Evolutionary conservation across 768 basidiomycete species (phyloP), one percentile per base, ranked within the genome.

Genomic region (Auricularia sp.): DNA sequence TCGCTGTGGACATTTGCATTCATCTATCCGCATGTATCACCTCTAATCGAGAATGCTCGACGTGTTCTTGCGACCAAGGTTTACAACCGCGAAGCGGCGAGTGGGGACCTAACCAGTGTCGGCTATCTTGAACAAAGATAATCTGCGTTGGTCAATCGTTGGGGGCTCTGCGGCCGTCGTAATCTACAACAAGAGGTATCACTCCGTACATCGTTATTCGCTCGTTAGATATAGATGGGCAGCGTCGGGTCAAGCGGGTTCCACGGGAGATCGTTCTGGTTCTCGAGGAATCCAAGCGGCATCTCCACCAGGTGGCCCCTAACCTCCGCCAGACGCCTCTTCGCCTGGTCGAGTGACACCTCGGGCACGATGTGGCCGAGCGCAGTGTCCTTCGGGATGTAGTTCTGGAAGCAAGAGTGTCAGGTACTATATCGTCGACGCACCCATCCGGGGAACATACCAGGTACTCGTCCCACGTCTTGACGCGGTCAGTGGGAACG

Each of bases 401-500:
- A 92, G 63, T 74, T 79, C 90, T 93, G 68, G n/a, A 35, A 59
- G 60, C 58, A 44, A 14, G 2, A 10, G 8, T 1, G 56, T 59
- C 56, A 59, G 56, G 3, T n/a, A 56, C 56, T 1, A 34, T 29
- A 59, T 10, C 21, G 29, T 7, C 56, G 56, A 4, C 18, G 8
- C 23, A 67, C 18, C 21, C 53, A 2, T n/a, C 18, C 51, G 64
- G 64, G 74, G 54, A 62, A 71, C 84, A 35, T 68, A 89, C 90
- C 62, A 88, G 86, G 72, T 94, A 96, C 3, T 84, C 83, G 8
- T 81, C 76, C 92, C 91, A 94, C 64, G 81, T 80, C 66, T 86
- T 81, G 61, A 95, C 88, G 34, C 88, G 74, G 75, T 97, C 93
- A 12, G 86, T 88, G 3, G 93, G 93, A 16, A 92, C 84, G n/a